Conservation (phyloP, 202 grass and related monocot genomes). For the Bolboschoenoplectus hybrid region DNA sequence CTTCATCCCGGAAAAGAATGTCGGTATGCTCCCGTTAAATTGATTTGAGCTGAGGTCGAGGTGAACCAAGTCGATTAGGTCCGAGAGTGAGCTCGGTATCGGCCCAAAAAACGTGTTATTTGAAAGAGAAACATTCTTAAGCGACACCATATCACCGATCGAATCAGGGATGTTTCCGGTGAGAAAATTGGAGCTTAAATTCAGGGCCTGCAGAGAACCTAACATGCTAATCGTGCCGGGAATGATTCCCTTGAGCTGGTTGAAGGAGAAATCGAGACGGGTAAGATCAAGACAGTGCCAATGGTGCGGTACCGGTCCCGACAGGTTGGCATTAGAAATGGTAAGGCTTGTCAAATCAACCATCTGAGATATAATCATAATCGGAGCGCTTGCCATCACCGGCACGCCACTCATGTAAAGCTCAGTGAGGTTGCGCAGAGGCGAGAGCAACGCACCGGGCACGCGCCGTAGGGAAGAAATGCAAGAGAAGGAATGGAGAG, state of each 20-base stretch:
- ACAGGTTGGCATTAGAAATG: conserved; percentile 69
- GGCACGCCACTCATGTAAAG: conserved; percentile 57
- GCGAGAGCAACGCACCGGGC: conserved; percentile 62
- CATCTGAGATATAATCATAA: conserved; percentile 84
- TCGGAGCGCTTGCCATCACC: conserved; percentile 44
- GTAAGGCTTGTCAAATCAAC: conserved; percentile 50
- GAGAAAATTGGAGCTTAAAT: conserved; percentile 85
- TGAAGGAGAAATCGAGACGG: conserved; percentile 79
- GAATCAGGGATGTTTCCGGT: conserved; percentile 60
- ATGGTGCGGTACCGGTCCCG: conserved; percentile 77
- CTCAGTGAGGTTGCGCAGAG: conserved; percentile 65
- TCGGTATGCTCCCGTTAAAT: conserved; percentile 82
- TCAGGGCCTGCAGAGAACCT: conserved; percentile 56
- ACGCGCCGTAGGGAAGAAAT: conserved; percentile 61
- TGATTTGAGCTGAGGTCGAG: conserved; percentile 82
- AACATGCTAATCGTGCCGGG: conserved; percentile 68
- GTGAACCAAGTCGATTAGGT: conserved; percentile 71
- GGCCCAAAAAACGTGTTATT: conserved; percentile 66
- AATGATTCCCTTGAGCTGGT: conserved; percentile 63
- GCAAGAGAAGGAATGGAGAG: conserved; percentile 64
- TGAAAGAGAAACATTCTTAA: conserved; percentile 62
- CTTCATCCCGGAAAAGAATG: conserved; percentile 61
- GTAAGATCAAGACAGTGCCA: conserved; percentile 84
- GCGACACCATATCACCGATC: conserved; percentile 71
- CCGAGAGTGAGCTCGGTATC: conserved; percentile 67